These are phyloP conservation scores for Penicillium daleae DNA, from an alignment of 495 filamentous ascomycete genomes.

Conservation along the genomic window DNA sequence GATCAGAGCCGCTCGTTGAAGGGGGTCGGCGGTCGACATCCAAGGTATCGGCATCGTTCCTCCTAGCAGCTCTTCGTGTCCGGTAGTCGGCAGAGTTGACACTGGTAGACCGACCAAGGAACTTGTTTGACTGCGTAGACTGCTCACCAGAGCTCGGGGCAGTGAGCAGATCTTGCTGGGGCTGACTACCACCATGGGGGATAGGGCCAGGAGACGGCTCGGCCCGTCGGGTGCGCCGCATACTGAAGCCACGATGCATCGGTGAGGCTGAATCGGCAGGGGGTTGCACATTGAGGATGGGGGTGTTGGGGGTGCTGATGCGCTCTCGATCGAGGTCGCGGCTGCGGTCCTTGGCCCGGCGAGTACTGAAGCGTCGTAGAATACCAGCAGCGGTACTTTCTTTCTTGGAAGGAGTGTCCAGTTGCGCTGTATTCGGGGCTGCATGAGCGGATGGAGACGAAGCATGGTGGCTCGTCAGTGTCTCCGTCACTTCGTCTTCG, in stretches of 20 bases:
- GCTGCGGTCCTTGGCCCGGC: constrained; percentile 63
- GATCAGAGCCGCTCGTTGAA: constrained; percentile 78
- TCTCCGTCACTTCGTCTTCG: constrained; percentile 85
- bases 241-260: constrained; percentile 79
- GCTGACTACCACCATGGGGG: constrained; percentile 68
- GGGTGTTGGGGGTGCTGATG: constrained; percentile 63
- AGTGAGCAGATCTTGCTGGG: constrained; percentile 71
- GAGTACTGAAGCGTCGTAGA: constrained; percentile 87
- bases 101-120: constrained; percentile 78
- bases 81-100: constrained; percentile 84
- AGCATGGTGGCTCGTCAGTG: constrained; percentile 72
- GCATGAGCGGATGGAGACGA: constrained; percentile 54
- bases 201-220: constrained; percentile 57
- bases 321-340: constrained; percentile 57
- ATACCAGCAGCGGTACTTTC: constrained; percentile 88
- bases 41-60: constrained; percentile 57
- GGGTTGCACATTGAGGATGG: constrained; percentile 72
- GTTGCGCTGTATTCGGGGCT: constrained; percentile 56
- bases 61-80: constrained; percentile 60
- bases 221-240: constrained; percentile 69
- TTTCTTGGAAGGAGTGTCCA: constrained; percentile 73
- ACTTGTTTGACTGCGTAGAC: constrained; percentile 61
- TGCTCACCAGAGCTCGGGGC: constrained; percentile 65
- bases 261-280: constrained; percentile 64
- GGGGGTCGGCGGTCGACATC: constrained; percentile 61